Percentiles rank a stretch among this genome's conserved stretches.
phyloP scores from a whole-genome alignment of 345 rosid species.

The Eucalyptus globulus region DNA sequence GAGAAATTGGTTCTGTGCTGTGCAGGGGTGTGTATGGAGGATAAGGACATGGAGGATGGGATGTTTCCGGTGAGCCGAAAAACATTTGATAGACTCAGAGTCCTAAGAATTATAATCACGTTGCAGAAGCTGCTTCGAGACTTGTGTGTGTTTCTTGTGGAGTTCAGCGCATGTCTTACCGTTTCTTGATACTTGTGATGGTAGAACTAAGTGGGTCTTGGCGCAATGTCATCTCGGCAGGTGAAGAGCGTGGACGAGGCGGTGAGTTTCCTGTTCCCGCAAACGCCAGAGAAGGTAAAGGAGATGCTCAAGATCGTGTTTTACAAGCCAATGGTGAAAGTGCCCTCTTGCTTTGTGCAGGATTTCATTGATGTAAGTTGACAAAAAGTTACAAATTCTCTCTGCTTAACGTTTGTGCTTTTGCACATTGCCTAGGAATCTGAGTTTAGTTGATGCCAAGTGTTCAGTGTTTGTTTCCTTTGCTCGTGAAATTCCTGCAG shows the following conservation, averaged over 20 bases:
- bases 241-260: slow-evolving; percentile 3
- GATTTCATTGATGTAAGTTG: slow-evolving; percentile 4
- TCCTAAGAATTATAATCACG: neutral
- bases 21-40: slow-evolving; percentile 10
- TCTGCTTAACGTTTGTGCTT: neutral
- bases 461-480: neutral
- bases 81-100: neutral
- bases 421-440: neutral
- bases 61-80: neutral
- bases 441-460: neutral
- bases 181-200: neutral
- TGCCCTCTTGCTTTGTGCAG: neutral
- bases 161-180: neutral
- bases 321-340: neutral
- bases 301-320: neutral
- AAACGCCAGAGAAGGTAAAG: slow-evolving; percentile 2
- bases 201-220: neutral
- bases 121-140: neutral
- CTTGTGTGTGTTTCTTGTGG: neutral
- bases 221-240: neutral
- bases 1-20: slow-evolving; percentile 3
- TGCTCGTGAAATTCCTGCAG: neutral
- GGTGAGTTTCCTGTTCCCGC: slow-evolving; percentile 1
- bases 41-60: slow-evolving; percentile 4
- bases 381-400: neutral